Evolutionary conservation across 1,284 basidiomycete genomes (phyloP), one percentile per base, ranked within the genome.

Genomic region (Pseudozyma thailandica): DNA sequence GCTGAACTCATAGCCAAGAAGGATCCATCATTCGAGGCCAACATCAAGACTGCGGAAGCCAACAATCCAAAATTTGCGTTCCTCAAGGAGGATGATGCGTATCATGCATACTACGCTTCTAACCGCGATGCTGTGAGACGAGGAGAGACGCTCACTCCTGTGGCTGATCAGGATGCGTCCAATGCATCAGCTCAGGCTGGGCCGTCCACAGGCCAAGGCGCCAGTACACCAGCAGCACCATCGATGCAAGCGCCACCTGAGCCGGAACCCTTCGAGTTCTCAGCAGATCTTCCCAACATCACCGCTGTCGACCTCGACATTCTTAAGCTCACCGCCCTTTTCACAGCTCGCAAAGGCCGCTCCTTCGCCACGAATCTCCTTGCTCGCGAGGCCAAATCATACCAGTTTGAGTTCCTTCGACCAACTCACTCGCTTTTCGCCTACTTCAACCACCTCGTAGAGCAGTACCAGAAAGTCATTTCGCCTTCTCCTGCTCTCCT

Each of bases 401-500:
- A 93, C 82, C 95, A 98, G 80, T 99, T 98, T 80, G 96, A 98
- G 83, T 99, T 99, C 83, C 86, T 99, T 49, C 89, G 93, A 43
- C 96, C 95, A 4, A 92, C 90, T 1, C 95, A 98, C 83, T 97
- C 94, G 15, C 89, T 98, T 30, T 98, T 95, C 80, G 90, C 91
- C 50, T 95, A 92, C 85, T 99, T 98, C 86, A 98, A 98, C 84
- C 89, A 92, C 20, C 89, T 98, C 83, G 93, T 98, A 64, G 94
- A 98, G 81, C 94, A 96, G 83, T 98, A 98, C 84, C 89, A 90
- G 52, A 94, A 91, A 84, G 88, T 98, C 68, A 86, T 98, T 79
- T 88, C 92, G 61, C 94, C 96, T 45, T 88, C 88, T 63, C 88
- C 89, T 75, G 91, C 91, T 69, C 86, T 86, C 55, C 85, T 95